These are phyloP conservation scores for Brasenia schreberi DNA, from an alignment of 164 flowering plant genomes.

Conservation along the genomic window DNA sequence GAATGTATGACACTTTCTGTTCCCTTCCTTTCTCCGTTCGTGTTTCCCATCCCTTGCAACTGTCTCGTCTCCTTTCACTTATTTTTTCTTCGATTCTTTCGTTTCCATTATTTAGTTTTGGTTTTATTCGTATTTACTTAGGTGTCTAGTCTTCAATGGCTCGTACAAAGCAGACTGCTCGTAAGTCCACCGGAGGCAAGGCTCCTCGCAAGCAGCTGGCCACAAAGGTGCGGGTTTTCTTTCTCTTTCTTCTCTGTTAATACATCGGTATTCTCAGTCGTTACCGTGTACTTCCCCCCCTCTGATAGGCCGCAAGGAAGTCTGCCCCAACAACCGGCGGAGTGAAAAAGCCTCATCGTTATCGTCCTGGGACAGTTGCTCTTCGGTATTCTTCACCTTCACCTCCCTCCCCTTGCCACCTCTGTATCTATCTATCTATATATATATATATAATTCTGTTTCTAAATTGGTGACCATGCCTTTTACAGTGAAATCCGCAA, in stretches of 20 bases:
- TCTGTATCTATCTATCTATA: not conserved
- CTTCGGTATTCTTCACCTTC: conserved; percentile 7
- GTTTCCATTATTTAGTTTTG: no score
- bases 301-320: conserved; percentile 20
- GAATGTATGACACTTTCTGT: no score
- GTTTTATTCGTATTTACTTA: no score
- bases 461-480: not conserved
- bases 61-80: no score
- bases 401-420: no score
- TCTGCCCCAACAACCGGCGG: conserved; percentile 30
- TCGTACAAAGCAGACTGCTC: conserved; percentile 35
- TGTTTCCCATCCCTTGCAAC: no score
- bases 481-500: conserved; percentile 30
- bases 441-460: no score
- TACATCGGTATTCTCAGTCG: not conserved
- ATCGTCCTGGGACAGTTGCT: conserved; percentile 19
- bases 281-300: not conserved
- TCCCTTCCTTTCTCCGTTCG: no score
- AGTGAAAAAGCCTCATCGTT: conserved; percentile 19
- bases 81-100: no score
- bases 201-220: conserved; percentile 32
- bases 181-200: conserved; percentile 30
- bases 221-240: conserved; percentile 12
- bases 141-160: conserved; percentile 14
- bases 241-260: not conserved